These are phyloP conservation scores for Pythium guiyangense DNA, from an alignment of 352 stramenopile species.

Conservation along the genomic window DNA sequence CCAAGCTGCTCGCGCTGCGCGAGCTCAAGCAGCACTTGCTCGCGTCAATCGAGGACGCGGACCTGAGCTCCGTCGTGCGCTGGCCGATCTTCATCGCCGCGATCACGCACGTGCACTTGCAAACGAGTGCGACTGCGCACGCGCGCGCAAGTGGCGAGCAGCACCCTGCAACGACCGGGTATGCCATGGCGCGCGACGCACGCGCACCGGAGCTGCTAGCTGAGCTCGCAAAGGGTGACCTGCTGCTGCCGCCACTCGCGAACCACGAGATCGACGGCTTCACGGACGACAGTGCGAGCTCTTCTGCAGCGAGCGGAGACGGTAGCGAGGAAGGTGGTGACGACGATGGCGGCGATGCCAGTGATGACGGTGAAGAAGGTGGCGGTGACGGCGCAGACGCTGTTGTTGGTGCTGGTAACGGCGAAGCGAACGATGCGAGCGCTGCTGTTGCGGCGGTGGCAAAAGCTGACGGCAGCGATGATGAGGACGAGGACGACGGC, in stretches of 20 bases:
- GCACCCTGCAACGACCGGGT: slow-evolving; percentile 47
- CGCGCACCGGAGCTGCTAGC: slow-evolving; percentile 19
- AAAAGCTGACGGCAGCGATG: slow-evolving; percentile 1
- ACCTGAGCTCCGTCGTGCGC: slow-evolving; percentile 35
- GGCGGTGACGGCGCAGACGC: slow-evolving; percentile 9
- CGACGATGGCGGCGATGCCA: slow-evolving; percentile 15
- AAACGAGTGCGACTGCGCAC: slow-evolving; percentile 20
- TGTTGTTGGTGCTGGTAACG: slow-evolving; percentile 3
- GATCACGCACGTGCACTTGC: slow-evolving; percentile 42
- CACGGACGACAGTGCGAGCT: slow-evolving; percentile 73
- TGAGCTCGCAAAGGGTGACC: slow-evolving; percentile 45
- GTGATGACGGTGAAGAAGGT: slow-evolving; percentile 10
- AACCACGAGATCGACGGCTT: slow-evolving; percentile 73
- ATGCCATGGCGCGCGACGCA: slow-evolving; percentile 42
- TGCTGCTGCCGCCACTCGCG: slow-evolving; percentile 38
- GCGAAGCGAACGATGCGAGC: too few species aligned
- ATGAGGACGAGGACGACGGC: slow-evolving; percentile 7
- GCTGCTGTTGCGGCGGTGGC: background rate
- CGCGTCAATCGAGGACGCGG: slow-evolving; percentile 50
- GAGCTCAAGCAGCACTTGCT: slow-evolving; percentile 48
- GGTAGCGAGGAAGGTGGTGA: slow-evolving; percentile 18
- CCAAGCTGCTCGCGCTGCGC: slow-evolving; percentile 23
- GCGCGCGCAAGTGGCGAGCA: slow-evolving; percentile 19
- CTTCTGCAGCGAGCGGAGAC: slow-evolving; percentile 47
- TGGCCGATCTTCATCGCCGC: slow-evolving; percentile 62